Evolutionary conservation across 2,329 filamentous ascomycete genomes (phyloP), one percentile per base, ranked within the genome.

Genomic region (Sporothrix inflata): DNA sequence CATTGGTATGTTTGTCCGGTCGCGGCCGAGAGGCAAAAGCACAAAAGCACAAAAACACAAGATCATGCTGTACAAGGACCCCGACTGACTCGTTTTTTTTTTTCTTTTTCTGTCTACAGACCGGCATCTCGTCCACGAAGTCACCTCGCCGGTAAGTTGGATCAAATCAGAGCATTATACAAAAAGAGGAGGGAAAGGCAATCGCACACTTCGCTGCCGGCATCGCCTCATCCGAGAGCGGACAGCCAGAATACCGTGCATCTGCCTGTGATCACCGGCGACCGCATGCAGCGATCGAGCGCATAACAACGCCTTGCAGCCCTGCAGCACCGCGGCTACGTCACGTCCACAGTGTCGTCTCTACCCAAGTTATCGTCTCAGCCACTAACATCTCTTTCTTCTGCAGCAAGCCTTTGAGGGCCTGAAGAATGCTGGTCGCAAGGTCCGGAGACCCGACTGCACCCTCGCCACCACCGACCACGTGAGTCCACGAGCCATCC

Each of bases 351-450:
- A n/a, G n/a, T n/a, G n/a, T n/a, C n/a, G n/a, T n/a, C n/a, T n/a
- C n/a, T n/a, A n/a, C n/a, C n/a, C n/a, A n/a, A n/a, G n/a, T n/a
- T n/a, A n/a, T n/a, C n/a, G n/a, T n/a, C n/a, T n/a, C 40, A 14
- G 19, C 55, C 38, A 55, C 71, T 69, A 65, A 72, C 67, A 40
- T 14, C 27, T 11, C 4, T 40, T 24, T 40, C 45, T 11, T 66
- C 78, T n/a, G n/a, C 79, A 94, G 90, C 96, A 98, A 93, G 96
- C 96, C 65, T 99, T 98, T 79, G 96, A 99, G 82, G 95, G 95
- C 69, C 89, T 98, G 70, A 92, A 91, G 81, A 97, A 97, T 82
- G 94, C 96, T 67, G 90, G 90, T 76, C 91, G 96, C 75, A 89
- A 90, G 82, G 94, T 99, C 75, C 91, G 96, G 83, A 89, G 96